phyloP scores from a whole-genome alignment of 164 flowering plant species.

The Chloranthus sessilifolius region DNA sequence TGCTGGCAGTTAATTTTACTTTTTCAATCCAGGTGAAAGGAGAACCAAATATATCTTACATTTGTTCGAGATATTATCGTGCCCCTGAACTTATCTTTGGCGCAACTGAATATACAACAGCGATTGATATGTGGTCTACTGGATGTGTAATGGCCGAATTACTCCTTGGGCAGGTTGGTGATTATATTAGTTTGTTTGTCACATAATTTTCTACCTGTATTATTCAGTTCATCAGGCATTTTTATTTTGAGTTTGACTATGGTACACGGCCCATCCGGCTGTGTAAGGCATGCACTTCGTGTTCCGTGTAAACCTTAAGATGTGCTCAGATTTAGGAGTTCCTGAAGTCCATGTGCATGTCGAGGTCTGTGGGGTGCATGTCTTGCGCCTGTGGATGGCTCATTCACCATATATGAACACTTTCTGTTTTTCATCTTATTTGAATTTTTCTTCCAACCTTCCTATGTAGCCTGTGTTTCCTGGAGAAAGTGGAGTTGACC shows the following conservation, averaged over 20 bases:
- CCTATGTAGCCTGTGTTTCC: constrained; percentile 82
- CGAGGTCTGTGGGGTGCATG: no score
- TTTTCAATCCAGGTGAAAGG: constrained; percentile 71
- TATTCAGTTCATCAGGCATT: background rate
- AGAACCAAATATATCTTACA: constrained; percentile 95
- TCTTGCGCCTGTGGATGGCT: no score
- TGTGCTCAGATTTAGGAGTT: no score
- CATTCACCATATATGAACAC: background rate
- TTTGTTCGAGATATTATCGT: constrained; percentile 96
- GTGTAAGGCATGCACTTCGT: no score
- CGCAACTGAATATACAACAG: constrained; percentile 94
- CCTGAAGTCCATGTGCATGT: no score
- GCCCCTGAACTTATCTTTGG: constrained; percentile 98
- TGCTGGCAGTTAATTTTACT: constrained; percentile 8
- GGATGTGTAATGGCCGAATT: constrained; percentile 98
- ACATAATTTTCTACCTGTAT: background rate
- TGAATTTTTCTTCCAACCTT: constrained; percentile 4
- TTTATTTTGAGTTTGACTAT: background rate
- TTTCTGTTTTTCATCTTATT: constrained; percentile 6
- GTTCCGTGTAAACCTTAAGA: no score
- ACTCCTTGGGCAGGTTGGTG: constrained; percentile 88
- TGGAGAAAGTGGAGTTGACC: constrained; percentile 97
- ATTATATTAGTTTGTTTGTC: no score
- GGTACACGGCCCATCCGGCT: no score
- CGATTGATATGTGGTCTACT: constrained; percentile 95